phyloP scores from a whole-genome alignment of 768 basidiomycete genomes.

The Lactarius sanguifluus region DNA sequence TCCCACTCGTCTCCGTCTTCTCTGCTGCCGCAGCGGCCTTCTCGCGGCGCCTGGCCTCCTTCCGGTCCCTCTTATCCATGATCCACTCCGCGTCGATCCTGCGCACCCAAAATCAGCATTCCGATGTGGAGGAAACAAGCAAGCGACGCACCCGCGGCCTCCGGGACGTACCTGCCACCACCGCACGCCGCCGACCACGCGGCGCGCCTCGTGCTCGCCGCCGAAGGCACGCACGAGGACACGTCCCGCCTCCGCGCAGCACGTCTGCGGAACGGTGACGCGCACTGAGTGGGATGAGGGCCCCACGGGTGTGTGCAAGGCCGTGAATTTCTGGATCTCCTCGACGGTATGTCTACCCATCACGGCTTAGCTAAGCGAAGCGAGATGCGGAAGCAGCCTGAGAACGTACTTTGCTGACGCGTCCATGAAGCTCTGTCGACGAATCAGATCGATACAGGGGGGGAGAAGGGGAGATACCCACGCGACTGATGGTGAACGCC shows the following conservation, averaged over 20 bases:
- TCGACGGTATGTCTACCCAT: conserved; percentile 38
- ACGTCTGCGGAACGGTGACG: conserved; percentile 67
- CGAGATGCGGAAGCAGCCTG: neutral
- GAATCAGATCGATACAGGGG: no score
- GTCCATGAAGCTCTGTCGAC: neutral
- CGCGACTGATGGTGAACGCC: neutral
- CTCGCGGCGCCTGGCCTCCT: conserved; percentile 60
- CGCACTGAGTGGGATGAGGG: conserved; percentile 77
- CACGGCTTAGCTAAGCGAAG: neutral
- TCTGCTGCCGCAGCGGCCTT: conserved; percentile 33
- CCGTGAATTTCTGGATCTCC: conserved; percentile 77
- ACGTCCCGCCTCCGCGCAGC: conserved; percentile 70
- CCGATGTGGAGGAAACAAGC: neutral
- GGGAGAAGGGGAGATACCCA: neutral
- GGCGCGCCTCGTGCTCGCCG: conserved; percentile 67
- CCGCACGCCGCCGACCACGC: conserved; percentile 81
- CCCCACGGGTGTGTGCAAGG: conserved; percentile 78
- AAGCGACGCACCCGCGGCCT: conserved; percentile 61
- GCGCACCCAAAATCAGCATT: neutral
- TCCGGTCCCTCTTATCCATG: conserved; percentile 79
- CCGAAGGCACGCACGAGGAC: conserved; percentile 76
- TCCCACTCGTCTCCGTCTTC: conserved; percentile 36
- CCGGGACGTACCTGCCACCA: conserved; percentile 95
- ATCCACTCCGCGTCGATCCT: conserved; percentile 91
- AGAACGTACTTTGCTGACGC: neutral